Evolutionary conservation across 2,329 filamentous ascomycete species (phyloP), one percentile per base, ranked within the genome.

Genomic region (Aspergillus sp.): DNA sequence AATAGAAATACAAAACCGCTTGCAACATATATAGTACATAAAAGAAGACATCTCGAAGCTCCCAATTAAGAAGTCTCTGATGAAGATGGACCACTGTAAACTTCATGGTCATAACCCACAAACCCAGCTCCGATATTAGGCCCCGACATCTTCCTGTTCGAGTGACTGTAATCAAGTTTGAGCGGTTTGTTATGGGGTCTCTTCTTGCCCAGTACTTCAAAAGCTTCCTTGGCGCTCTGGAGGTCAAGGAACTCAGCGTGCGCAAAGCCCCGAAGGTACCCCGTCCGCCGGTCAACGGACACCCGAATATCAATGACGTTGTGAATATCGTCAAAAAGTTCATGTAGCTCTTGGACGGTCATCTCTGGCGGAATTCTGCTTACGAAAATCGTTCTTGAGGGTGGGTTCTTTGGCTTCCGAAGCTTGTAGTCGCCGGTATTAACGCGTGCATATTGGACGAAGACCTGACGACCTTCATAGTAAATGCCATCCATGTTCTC

Each of bases 281-380:
- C 89, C 5, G 86, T 90, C 54, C 82, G 78, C 59, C 86, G 81
- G 69, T 95, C 88, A 58, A 93, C 85, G 45, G 89, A 86, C 48
- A 95, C 84, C 51, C 90, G 83, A 43, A 95, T 83, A 60, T 90
- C 86, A 46, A 78, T 71, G 43, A 91, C 78, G 64, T 87, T 85
- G 44, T 78, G 73, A 50, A 94, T 74, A 20, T 81, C 77, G 49
- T 77, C 74, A 78, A 95, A 91, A 22, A 94, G 69, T 46, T 82
- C 77, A 69, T 90, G 90, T 46, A 95, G 75, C 60, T 95, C 89
- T 46, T 81, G 80, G 62, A 95, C 89, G 7, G 85, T 86, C 73
- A 90, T 85, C 70, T 94, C 86, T 63, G 86, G 93, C 9, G 87
- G 83, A 69, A 95, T 82, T 73, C 93, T 93, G 56, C 89, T 88